Evolutionary conservation across 345 rosid genomes (phyloP).

Genomic region (Ceriops tagal): DNA sequence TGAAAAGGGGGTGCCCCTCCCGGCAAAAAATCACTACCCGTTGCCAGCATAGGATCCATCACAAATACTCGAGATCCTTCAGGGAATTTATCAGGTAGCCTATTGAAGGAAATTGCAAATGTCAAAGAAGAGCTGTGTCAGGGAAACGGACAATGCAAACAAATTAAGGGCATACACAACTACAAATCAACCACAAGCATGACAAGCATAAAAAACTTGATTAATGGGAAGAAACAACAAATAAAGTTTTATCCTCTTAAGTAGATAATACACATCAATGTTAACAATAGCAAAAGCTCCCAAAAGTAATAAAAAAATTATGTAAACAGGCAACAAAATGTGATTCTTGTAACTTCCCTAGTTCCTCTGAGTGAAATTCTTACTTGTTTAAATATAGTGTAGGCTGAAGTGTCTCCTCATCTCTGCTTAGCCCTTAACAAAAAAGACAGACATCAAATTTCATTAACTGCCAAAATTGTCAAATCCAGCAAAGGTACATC

Average conservation of each 20-base stretch:
- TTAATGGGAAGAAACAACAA: no score
- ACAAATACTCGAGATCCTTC: constrained; percentile 66
- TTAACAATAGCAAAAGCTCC: no score
- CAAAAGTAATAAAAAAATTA: no score
- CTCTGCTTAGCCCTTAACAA: constrained; percentile 62
- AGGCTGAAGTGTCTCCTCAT: constrained; percentile 87
- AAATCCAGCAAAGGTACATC: background rate
- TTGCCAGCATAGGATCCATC: constrained; percentile 88
- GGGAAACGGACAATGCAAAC: background rate
- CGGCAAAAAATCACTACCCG: constrained; percentile 45
- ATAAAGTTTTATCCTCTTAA: no score
- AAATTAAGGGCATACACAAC: no score
- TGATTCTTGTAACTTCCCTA: no score
- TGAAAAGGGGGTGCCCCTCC: background rate
- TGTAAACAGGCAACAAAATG: no score
- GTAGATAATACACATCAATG: no score
- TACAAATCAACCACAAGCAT: no score
- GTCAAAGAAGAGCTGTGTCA: constrained; percentile 3
- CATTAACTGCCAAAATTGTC: constrained; percentile 16
- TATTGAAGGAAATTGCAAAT: constrained; percentile 27
- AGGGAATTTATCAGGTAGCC: constrained; percentile 76
- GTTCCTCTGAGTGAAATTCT: constrained; percentile 21
- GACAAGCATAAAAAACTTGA: no score
- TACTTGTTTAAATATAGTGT: constrained; percentile 81
- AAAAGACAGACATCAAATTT: background rate